Evolutionary conservation across 2,329 filamentous ascomycete genomes (phyloP).

Genomic region (Pseudonectria buxi): DNA sequence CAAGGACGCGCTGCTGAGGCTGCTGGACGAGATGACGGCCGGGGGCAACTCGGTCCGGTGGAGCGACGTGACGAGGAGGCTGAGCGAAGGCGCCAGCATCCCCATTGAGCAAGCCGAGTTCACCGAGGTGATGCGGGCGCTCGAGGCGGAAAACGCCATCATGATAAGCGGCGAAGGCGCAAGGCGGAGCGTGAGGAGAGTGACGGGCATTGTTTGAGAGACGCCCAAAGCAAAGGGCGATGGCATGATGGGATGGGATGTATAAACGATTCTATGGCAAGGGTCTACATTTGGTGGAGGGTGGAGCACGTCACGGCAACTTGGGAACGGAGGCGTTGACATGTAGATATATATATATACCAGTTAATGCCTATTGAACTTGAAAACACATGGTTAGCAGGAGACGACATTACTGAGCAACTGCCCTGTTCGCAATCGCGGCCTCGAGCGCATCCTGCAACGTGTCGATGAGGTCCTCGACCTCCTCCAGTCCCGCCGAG

Average conservation of each 20-base stretch:
- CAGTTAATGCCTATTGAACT: not conserved
- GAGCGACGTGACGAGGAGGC: constrained; percentile 65
- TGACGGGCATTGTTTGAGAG: constrained; percentile 38
- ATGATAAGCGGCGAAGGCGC: constrained; percentile 79
- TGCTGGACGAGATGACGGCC: constrained; percentile 75
- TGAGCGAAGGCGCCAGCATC: constrained; percentile 65
- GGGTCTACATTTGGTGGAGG: not conserved
- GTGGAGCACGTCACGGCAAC: not conserved
- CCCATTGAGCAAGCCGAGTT: constrained; percentile 76
- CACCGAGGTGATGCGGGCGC: constrained; percentile 65
- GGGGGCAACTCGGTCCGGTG: constrained; percentile 64
- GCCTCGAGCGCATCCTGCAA: constrained; percentile 27
- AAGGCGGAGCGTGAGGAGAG: constrained; percentile 71
- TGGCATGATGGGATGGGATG: too few relatives aligned
- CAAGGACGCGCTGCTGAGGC: constrained; percentile 66
- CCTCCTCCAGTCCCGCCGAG: constrained; percentile 40
- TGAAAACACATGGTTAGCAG: not conserved
- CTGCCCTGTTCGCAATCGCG: constrained; percentile 8
- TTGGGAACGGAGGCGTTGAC: not conserved
- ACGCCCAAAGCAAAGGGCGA: too few relatives aligned
- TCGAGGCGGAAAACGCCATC: constrained; percentile 81
- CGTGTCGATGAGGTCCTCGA: constrained; percentile 35
- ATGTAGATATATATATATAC: not conserved
- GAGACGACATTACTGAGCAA: too few relatives aligned
- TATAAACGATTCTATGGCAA: too few relatives aligned